Evolutionary conservation across 345 rosid genomes (phyloP).

Genomic region (Theobroma cacao): DNA sequence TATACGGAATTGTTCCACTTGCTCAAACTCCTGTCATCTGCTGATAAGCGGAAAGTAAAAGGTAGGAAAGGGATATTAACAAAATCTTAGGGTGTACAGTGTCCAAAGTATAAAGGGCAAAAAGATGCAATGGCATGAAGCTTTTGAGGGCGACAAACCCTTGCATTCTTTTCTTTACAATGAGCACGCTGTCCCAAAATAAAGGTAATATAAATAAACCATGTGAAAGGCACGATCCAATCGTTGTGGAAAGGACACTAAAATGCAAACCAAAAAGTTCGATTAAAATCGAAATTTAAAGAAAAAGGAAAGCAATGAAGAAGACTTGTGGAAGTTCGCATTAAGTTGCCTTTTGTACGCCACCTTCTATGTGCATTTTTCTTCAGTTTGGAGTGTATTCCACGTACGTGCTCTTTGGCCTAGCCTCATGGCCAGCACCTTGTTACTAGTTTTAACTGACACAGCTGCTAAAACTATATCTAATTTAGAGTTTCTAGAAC

Average conservation of each 20-base stretch:
- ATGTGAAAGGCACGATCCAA: background rate
- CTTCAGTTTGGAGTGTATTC: background rate
- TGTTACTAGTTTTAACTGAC: too few species aligned
- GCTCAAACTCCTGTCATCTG: background rate
- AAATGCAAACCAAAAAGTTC: background rate
- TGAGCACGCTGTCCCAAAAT: background rate
- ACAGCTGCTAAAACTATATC: too few species aligned
- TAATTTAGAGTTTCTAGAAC: background rate
- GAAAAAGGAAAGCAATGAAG: background rate
- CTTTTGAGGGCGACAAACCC: conserved; percentile 11
- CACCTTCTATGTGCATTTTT: background rate
- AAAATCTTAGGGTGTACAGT: background rate
- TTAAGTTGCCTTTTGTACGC: background rate
- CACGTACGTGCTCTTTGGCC: background rate
- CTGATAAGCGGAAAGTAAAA: background rate
- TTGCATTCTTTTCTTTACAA: background rate
- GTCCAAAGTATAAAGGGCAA: background rate
- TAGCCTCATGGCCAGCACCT: background rate
- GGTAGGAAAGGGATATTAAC: conserved; percentile 2
- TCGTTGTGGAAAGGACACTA: background rate
- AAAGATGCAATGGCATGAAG: conserved; percentile 13
- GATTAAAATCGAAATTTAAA: background rate
- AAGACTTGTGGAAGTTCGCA: background rate
- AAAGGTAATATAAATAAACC: background rate
- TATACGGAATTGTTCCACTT: background rate